Evolutionary conservation across 2,329 filamentous ascomycete species (phyloP), one percentile per base, ranked within the genome.

Genomic region (Fusarium coicis): DNA sequence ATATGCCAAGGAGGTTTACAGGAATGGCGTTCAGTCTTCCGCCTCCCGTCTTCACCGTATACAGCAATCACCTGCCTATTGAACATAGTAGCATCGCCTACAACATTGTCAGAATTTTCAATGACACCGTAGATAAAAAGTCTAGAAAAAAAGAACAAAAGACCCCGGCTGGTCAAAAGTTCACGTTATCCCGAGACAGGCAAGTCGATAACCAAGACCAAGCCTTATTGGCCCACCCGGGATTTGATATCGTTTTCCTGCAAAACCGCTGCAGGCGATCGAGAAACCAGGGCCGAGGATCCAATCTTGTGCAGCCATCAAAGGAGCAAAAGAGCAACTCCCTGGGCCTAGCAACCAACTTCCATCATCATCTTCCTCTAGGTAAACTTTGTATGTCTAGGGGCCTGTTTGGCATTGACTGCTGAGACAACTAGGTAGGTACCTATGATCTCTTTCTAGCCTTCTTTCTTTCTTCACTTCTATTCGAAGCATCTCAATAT

Each of bases 201-300:
- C 70, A 73, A 72, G 66, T 73, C 66, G 71, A 71, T 72, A 72
- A 62, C 32, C 44, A 66, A 47, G 32, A 32, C 42, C 56, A 56
- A n/a, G 21, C 40, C 54, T 26, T 26, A 72, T 72, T 73, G 70
- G 70, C 37, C 28, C 44, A 23, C 19, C 39, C 56, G 14, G 34
- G 49, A 30, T 47, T 74, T 50, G 70, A 61, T 73, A 68, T 74
- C 62, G 44, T 69, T 60, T 70, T 26, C 52, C 66, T 73, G 52
- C 66, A 49, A 67, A 55, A 32, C 46, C 57, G 70, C 70, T 73
- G 70, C 66, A 74, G 55, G 70, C 70, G 66, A 74, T 74, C 70
- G 70, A 67, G 49, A 46, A 54, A 56, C 43, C 53, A 73, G 52
- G 68, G 70, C 44, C 39, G 47, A 56, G 61, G 69, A 60, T 72